A percentile compares a stretch with the other conserved stretches of the same genome.
These are phyloP conservation scores for Amaranthus palmeri DNA, from an alignment of 148 eudicot species.

Conservation along the genomic window DNA sequence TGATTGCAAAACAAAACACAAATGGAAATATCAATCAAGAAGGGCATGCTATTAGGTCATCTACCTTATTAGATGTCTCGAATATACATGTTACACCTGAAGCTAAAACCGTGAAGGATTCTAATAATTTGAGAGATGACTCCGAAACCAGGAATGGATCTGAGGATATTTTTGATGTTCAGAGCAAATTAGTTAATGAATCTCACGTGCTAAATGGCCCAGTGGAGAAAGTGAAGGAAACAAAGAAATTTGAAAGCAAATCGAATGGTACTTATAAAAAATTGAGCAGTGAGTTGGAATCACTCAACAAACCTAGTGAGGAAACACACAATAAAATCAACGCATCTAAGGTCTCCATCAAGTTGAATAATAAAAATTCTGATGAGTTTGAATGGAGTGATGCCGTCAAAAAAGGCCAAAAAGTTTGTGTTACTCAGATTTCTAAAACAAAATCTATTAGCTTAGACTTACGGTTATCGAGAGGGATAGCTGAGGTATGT, in stretches of 20 bases:
- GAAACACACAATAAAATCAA: conserved; percentile 39
- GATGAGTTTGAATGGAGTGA: conserved; percentile 46
- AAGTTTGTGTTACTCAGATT: conserved; percentile 61
- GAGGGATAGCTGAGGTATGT: conserved; percentile 90
- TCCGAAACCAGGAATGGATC: conserved; percentile 37
- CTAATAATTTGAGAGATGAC: conserved; percentile 32
- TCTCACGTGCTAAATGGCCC: conserved; percentile 32
- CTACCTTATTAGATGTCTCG: conserved; percentile 32
- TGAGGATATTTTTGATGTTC: conserved; percentile 31
- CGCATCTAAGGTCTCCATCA: conserved; percentile 30
- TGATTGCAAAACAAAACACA: conserved; percentile 43
- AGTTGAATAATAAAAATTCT: conserved; percentile 27
- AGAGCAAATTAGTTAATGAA: conserved; percentile 26
- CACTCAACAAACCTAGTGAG: conserved; percentile 42
- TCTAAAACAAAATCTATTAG: conserved; percentile 81
- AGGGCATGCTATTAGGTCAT: conserved; percentile 37
- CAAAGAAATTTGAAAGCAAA: conserved; percentile 32
- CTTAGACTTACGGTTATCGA: conserved; percentile 85
- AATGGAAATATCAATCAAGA: conserved; percentile 31
- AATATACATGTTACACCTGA: conserved; percentile 33
- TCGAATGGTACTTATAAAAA: conserved; percentile 36
- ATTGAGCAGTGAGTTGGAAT: conserved; percentile 42
- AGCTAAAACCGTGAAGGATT: conserved; percentile 37
- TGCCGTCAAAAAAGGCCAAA: conserved; percentile 55
- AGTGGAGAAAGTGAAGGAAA: conserved; percentile 35